phyloP scores from a whole-genome alignment of 179 eudicot genomes.

The Dionaea muscipula region DNA sequence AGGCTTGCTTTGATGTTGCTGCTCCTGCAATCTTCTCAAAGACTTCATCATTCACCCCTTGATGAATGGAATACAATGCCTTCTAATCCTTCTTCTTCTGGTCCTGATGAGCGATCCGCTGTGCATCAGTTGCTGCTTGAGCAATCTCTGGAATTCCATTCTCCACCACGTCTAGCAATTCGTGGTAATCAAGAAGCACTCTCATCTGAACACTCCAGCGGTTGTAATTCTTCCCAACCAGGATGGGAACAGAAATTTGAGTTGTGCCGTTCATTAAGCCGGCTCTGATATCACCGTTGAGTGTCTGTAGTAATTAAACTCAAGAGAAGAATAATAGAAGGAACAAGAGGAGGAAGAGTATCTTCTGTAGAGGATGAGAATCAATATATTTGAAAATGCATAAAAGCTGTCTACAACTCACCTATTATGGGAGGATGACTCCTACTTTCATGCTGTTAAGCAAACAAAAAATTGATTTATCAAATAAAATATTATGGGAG shows the following conservation, averaged over 20 bases:
- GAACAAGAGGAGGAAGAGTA: background rate
- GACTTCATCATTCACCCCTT: slow-evolving; percentile 15
- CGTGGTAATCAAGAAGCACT: background rate
- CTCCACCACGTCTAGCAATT: background rate
- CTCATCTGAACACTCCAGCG: background rate
- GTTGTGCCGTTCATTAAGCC: background rate
- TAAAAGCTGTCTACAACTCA: too few species aligned
- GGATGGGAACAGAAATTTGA: background rate
- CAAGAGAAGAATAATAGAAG: background rate
- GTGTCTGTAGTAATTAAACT: too few species aligned
- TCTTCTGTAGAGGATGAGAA: too few species aligned
- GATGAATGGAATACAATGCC: slow-evolving; percentile 14
- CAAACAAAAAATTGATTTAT: too few species aligned
- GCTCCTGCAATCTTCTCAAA: slow-evolving; percentile 14
- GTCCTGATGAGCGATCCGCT: background rate
- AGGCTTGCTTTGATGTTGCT: slow-evolving; percentile 8
- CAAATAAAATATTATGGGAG: too few species aligned
- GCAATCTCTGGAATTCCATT: background rate
- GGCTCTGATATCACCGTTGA: slow-evolving; percentile 2
- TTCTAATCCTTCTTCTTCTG: slow-evolving; percentile 14
- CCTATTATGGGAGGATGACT: too few species aligned
- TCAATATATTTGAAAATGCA: too few species aligned
- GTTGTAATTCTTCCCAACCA: background rate
- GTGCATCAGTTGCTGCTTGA: background rate
- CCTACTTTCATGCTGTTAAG: too few species aligned